These are phyloP conservation scores for Tulasnella sp. DNA, from an alignment of 768 basidiomycete species.

Conservation along the genomic window DNA sequence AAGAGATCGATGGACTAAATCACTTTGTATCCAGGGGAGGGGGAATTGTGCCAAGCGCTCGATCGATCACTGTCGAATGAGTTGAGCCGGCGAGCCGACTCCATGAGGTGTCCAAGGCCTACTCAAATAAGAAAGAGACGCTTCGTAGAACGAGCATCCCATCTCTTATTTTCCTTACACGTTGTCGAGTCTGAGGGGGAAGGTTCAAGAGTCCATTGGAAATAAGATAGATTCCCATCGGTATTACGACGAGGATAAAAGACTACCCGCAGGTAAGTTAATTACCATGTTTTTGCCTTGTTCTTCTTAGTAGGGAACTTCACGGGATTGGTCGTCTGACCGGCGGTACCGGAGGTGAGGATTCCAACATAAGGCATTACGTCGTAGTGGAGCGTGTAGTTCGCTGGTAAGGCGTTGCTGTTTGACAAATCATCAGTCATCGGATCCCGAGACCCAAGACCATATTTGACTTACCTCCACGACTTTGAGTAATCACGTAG, in stretches of 20 bases:
- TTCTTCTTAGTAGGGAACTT: conserved; percentile 17
- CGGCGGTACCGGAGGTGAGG: conserved; percentile 52
- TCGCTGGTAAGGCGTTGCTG: conserved; percentile 66
- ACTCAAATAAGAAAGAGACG: background rate
- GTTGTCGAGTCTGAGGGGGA: background rate
- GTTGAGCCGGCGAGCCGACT: background rate
- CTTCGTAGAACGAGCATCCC: background rate
- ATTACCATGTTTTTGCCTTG: conserved; percentile 8
- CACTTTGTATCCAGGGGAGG: background rate
- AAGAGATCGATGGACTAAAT: background rate
- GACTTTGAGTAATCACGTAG: conserved; percentile 73
- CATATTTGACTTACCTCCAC: conserved; percentile 66
- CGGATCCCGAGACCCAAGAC: conserved; percentile 1
- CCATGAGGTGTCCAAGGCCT: conserved; percentile 6
- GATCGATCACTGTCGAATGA: background rate
- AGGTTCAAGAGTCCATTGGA: background rate
- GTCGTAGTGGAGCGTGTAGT: conserved; percentile 82
- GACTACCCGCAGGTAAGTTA: background rate
- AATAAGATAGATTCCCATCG: conserved; percentile 1
- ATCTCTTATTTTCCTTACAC: background rate
- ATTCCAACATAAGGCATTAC: conserved; percentile 88
- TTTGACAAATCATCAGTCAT: background rate
- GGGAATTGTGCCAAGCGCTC: background rate
- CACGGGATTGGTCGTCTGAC: conserved; percentile 7
- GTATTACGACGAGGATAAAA: background rate